Evolutionary conservation across 176 grass and related monocot genomes (phyloP).

Genomic region (Typha latifolia): DNA sequence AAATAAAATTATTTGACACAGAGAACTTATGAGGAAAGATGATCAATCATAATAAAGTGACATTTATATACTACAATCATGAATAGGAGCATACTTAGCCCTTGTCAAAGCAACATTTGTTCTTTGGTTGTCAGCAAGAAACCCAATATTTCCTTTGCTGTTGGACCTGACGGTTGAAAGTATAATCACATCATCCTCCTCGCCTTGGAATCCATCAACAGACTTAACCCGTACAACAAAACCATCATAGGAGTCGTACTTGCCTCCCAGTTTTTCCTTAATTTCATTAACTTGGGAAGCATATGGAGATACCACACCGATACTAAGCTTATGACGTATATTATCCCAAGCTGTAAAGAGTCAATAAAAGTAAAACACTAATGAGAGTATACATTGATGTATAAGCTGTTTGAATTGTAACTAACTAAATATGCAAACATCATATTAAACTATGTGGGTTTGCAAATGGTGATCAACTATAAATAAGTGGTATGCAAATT

Average conservation of each 20-base stretch:
- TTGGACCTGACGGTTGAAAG: slow-evolving; percentile 72
- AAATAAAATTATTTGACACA: background rate
- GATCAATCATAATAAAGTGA: background rate
- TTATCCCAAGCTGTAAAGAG: slow-evolving; percentile 33
- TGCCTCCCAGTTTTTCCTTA: slow-evolving; percentile 37
- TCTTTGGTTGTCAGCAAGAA: slow-evolving; percentile 54
- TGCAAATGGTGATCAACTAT: too few species aligned
- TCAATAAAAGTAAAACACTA: background rate
- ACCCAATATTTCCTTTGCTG: slow-evolving; percentile 37
- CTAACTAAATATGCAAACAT: too few species aligned
- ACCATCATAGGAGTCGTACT: slow-evolving; percentile 24
- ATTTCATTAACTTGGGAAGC: slow-evolving; percentile 50
- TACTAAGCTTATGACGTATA: slow-evolving; percentile 28
- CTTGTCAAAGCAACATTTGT: slow-evolving; percentile 84
- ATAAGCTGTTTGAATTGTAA: background rate
- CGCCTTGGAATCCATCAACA: slow-evolving; percentile 77
- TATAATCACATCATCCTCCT: slow-evolving; percentile 77
- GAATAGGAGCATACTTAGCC: slow-evolving; percentile 39
- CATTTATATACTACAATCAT: background rate
- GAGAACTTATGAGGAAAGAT: background rate
- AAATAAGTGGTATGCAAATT: background rate
- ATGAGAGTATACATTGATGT: background rate
- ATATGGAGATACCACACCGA: slow-evolving; percentile 72
- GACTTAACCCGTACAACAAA: slow-evolving; percentile 64
- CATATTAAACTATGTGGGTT: too few species aligned